Evolutionary conservation across 352 stramenopile genomes (phyloP).

Genomic region (Phytophthora sp.): DNA sequence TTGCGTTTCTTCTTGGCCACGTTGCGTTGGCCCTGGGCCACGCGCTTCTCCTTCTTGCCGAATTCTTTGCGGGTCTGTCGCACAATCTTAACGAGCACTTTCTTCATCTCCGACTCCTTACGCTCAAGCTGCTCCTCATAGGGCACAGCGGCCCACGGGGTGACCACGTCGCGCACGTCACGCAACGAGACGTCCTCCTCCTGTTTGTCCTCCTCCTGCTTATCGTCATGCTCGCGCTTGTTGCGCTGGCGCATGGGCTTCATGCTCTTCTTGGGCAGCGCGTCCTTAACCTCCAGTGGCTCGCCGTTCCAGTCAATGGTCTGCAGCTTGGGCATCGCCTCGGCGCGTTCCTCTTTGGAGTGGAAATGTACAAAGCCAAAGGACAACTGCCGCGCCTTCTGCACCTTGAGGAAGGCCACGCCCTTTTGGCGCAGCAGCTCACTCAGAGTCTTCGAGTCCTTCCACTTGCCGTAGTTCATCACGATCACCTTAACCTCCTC

Average conservation of each 20-base stretch:
- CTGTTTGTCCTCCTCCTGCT: slow-evolving; percentile 13
- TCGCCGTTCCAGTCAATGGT: slow-evolving; percentile 73
- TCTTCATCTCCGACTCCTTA: slow-evolving; percentile 92
- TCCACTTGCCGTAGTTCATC: slow-evolving; percentile 91
- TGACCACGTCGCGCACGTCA: slow-evolving; percentile 79
- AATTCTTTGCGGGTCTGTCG: slow-evolving; percentile 86
- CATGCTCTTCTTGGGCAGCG: slow-evolving; percentile 66
- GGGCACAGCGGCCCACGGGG: slow-evolving; percentile 76
- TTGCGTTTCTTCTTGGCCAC: slow-evolving; percentile 67
- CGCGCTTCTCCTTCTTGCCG: slow-evolving; percentile 87
- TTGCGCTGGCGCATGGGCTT: slow-evolving; percentile 35
- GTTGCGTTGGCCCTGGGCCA: slow-evolving; percentile 63
- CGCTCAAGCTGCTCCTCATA: slow-evolving; percentile 85
- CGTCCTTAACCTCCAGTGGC: slow-evolving; percentile 77
- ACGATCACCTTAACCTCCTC: slow-evolving; percentile 85
- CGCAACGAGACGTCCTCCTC: slow-evolving; percentile 36
- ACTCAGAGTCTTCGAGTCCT: slow-evolving; percentile 70
- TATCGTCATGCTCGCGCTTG: slow-evolving; percentile 11
- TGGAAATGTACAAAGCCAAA: slow-evolving; percentile 85
- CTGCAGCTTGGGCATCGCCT: slow-evolving; percentile 54
- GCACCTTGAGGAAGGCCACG: slow-evolving; percentile 72
- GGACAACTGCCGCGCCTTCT: slow-evolving; percentile 79
- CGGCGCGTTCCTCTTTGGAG: slow-evolving; percentile 60
- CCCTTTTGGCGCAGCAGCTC: slow-evolving; percentile 52
- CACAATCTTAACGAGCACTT: slow-evolving; percentile 88